phyloP scores from a whole-genome alignment of 768 basidiomycete species.

The Porphyrellus cyaneotinctus region DNA sequence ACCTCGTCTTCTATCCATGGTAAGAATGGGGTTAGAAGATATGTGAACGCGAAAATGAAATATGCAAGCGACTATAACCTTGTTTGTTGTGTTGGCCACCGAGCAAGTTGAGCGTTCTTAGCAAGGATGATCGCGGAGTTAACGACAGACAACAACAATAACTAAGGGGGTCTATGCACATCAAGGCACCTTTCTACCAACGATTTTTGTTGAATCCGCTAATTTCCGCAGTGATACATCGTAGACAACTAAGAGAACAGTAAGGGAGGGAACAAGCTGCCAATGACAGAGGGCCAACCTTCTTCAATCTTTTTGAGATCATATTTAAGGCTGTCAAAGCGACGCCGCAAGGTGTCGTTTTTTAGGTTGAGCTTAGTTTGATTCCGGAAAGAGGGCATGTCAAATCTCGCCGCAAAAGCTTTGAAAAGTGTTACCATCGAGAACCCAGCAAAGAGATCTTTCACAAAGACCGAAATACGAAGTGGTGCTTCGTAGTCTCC shows the following conservation, averaged over 20 bases:
- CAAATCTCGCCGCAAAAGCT: neutral
- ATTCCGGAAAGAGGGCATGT: conserved; percentile 2
- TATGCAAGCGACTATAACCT: neutral
- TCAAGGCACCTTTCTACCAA: neutral
- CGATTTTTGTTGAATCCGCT: conserved; percentile 26
- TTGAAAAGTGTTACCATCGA: conserved; percentile 53
- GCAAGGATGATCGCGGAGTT: conserved; percentile 22
- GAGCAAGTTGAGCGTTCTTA: conserved; percentile 5
- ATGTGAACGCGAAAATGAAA: neutral
- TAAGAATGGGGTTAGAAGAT: neutral
- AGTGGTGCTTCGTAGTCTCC: conserved; percentile 78
- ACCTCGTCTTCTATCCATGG: conserved; percentile 67
- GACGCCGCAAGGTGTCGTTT: conserved; percentile 68
- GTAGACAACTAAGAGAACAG: conserved; percentile 60
- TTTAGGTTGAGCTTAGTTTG: conserved; percentile 68
- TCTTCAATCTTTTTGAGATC: conserved; percentile 88
- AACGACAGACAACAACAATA: neutral
- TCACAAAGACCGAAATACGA: conserved; percentile 73
- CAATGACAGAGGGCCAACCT: conserved; percentile 42
- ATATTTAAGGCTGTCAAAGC: conserved; percentile 81
- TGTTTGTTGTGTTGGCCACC: conserved; percentile 1
- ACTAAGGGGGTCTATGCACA: neutral
- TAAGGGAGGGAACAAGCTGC: neutral
- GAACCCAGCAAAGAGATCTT: conserved; percentile 80
- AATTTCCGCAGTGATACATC: conserved; percentile 78